phyloP scores from a whole-genome alignment of 1,284 basidiomycete genomes.

The Apiotrichum montevideense region DNA sequence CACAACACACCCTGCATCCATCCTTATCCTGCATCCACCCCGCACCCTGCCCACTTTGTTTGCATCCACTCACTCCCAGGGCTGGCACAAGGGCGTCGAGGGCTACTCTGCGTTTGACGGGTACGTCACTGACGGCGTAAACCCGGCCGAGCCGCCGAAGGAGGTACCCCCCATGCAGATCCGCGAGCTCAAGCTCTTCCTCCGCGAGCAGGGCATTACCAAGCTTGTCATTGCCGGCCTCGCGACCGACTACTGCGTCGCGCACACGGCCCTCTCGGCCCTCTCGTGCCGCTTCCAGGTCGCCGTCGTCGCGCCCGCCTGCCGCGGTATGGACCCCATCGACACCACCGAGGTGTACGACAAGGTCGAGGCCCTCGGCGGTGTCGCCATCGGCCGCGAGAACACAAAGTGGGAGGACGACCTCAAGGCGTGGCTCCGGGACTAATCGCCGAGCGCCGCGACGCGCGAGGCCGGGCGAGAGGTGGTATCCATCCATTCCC shows the following conservation, averaged over 20 bases:
- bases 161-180: conserved; percentile 24
- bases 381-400: conserved; percentile 7
- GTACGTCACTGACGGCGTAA: conserved; percentile 21
- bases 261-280: conserved; percentile 26
- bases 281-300: conserved; percentile 24
- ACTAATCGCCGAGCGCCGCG: neutral
- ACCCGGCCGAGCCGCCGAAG: conserved; percentile 20
- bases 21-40: too few relatives aligned
- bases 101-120: conserved; percentile 54
- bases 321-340: conserved; percentile 20
- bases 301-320: conserved; percentile 21
- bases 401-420: conserved; percentile 6
- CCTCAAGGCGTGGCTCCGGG: conserved; percentile 1
- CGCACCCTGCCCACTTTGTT: too few relatives aligned
- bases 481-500: too few relatives aligned
- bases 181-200: conserved; percentile 37
- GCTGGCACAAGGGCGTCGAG: conserved; percentile 49
- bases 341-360: conserved; percentile 7
- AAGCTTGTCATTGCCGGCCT: conserved; percentile 56
- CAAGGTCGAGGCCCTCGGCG: conserved; percentile 10
- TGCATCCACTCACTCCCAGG: conserved; percentile 26
- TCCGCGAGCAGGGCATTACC: conserved; percentile 45
- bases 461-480: too few relatives aligned
- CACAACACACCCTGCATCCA: too few relatives aligned
- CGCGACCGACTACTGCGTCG: conserved; percentile 58